Evolutionary conservation across 2,329 filamentous ascomycete genomes (phyloP), one percentile per base, ranked within the genome.

Genomic region (Pleurostoma richardsiae): DNA sequence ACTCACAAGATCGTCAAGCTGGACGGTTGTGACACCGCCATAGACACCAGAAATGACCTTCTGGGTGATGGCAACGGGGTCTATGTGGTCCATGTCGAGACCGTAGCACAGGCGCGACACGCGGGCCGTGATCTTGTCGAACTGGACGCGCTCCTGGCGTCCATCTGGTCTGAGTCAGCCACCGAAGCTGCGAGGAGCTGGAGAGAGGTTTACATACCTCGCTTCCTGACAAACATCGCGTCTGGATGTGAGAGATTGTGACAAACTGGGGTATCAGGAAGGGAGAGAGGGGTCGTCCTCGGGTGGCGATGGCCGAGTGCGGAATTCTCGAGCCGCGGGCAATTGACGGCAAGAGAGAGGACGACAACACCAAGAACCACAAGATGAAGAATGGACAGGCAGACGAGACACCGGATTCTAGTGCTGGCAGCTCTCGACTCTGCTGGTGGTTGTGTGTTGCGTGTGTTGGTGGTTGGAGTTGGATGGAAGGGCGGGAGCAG

Each of bases 11-110:
- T 99, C 95, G 62, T 99, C 94, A 48, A 99, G 81, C 74, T 99
- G 91, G 52, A 95, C 80, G 41, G 94, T 99, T 41, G 90, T 97
- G 45, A 99, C 94, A 68, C 94, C 94, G 63, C 96, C 91, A 71
- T 99, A 99, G 56, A 99, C 94, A 77, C 94, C 94, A 62, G 92
- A 95, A 68, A 99, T 99, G 70, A 99, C 94, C 74, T 97, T 99
- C 75, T 96, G 91, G 50, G 94, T 99, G 67, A 99, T 99, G 63
- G 92, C 90, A 56, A 95, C 94, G 47, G 94, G 90, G 73, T 99
- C 94, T 62, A 99, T 89, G 76, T 99, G 94, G 59, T 80, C 92
- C 43, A 88, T 82, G 66, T 99, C 94, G 49, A 99, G 86, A 56
- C 92, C 92, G 70, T 99, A 99, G 81, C 94, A 99, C 64, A 99